Evolutionary conservation across 768 basidiomycete genomes (phyloP).

Genomic region (Russula griseocarnosa): DNA sequence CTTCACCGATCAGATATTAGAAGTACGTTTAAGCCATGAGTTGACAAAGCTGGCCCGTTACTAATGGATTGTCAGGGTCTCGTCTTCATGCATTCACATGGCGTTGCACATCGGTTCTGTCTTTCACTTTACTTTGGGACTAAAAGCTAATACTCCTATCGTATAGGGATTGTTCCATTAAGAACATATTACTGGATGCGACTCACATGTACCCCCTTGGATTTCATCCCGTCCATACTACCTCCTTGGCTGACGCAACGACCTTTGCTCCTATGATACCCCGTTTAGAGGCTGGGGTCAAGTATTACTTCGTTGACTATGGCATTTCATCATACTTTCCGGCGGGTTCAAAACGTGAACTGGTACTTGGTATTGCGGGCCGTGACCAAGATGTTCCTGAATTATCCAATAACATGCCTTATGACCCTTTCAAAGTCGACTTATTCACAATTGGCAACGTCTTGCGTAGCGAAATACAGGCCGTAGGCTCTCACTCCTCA

Average conservation of each 20-base stretch:
- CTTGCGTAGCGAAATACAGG: background rate
- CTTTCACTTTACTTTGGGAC: background rate
- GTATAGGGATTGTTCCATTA: constrained; percentile 5
- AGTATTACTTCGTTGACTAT: constrained; percentile 24
- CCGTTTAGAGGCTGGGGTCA: constrained; percentile 7
- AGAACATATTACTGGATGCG: constrained; percentile 21
- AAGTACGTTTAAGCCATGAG: background rate
- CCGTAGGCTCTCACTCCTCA: background rate
- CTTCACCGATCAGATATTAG: constrained; percentile 21
- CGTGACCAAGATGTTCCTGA: constrained; percentile 25
- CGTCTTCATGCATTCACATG: constrained; percentile 23
- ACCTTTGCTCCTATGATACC: background rate
- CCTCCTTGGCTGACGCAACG: background rate
- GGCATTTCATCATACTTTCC: constrained; percentile 20
- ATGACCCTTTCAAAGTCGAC: constrained; percentile 28
- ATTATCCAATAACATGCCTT: constrained; percentile 10
- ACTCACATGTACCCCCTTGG: constrained; percentile 19
- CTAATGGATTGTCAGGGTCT: constrained; percentile 19
- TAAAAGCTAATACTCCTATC: background rate
- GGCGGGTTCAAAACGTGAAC: background rate
- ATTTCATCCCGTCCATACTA: constrained; percentile 13
- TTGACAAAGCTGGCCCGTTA: too few species aligned
- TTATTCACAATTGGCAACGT: constrained; percentile 23
- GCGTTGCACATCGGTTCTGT: constrained; percentile 24
- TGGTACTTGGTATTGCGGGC: constrained; percentile 4